phyloP scores from a whole-genome alignment of 2,329 filamentous ascomycete species.

The Trichoderma oligosporum region DNA sequence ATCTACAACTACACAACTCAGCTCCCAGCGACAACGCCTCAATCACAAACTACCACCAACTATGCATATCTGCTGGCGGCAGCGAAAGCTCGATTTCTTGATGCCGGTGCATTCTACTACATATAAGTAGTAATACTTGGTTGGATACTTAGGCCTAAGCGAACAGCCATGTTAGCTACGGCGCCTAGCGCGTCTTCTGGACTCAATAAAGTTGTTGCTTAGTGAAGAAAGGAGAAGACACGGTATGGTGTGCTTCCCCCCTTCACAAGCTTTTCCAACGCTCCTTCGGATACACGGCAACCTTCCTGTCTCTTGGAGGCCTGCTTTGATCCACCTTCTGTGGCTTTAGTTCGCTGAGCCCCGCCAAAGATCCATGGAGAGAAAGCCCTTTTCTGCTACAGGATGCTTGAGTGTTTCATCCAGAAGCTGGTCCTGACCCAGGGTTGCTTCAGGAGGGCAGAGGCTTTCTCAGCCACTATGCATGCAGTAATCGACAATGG shows the following conservation, averaged over 20 bases:
- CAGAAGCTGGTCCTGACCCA: conserved; percentile 10
- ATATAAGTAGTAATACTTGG: not conserved
- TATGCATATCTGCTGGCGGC: not conserved
- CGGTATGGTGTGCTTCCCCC: too few species aligned
- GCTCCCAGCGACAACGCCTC: not conserved
- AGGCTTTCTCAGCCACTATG: conserved; percentile 12
- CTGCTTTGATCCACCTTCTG: conserved; percentile 10
- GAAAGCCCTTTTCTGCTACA: conserved; percentile 7
- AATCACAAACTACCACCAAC: not conserved
- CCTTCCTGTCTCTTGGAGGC: not conserved
- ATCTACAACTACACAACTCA: not conserved
- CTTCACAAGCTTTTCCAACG: not conserved
- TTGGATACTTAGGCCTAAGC: not conserved
- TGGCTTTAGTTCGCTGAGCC: conserved; percentile 5
- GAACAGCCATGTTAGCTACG: not conserved
- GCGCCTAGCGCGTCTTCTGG: not conserved
- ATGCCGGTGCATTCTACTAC: not conserved
- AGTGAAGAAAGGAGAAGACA: not conserved
- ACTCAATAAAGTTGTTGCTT: not conserved
- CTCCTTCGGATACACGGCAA: conserved; percentile 16
- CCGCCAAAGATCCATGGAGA: conserved; percentile 8
- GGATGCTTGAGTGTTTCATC: conserved; percentile 15
- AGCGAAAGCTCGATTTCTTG: not conserved
- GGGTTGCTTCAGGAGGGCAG: not conserved
- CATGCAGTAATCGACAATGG: conserved; percentile 3